Conservation (phyloP, 108 stramenopile genomes). For the Hondaea fermentalgiana region DNA sequence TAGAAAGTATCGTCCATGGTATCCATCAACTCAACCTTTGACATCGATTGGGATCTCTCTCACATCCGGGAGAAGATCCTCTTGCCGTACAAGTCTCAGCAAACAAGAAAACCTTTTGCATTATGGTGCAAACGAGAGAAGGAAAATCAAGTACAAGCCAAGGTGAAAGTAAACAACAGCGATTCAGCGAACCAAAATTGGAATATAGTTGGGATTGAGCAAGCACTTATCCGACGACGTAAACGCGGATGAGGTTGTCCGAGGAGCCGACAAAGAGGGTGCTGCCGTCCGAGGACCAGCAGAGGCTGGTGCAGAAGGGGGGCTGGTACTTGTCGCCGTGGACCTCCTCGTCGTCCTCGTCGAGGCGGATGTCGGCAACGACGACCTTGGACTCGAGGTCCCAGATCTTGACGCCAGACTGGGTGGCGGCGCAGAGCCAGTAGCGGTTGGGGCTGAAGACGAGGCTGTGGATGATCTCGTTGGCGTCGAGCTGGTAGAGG, state of each 20-base stretch:
- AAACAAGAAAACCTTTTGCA: no score
- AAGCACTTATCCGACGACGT: not conserved
- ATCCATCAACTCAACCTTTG: no score
- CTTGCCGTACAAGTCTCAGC: no score
- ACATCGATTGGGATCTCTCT: no score
- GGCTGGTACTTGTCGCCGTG: conserved; percentile 56
- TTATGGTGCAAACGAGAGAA: no score
- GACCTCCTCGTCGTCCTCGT: conserved; percentile 43
- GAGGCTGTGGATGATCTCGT: conserved; percentile 93
- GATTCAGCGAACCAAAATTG: no score
- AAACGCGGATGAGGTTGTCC: conserved; percentile 89
- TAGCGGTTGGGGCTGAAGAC: conserved; percentile 99
- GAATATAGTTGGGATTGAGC: not conserved
- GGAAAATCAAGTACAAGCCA: no score
- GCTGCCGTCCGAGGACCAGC: conserved; percentile 92
- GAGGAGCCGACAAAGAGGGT: conserved; percentile 95
- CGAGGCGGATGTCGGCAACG: conserved; percentile 87
- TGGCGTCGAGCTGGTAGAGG: conserved; percentile 95
- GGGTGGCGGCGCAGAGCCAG: conserved; percentile 99
- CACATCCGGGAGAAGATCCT: no score
- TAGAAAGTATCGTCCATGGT: no score
- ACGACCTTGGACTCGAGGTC: conserved; percentile 95
- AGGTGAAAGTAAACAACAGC: no score
- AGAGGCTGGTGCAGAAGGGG: conserved; percentile 87
- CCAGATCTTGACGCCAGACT: conserved; percentile 98